Base-by-base conservation (phyloP, 306 rosid genomes). In the Prunus kanzakura region DNA sequence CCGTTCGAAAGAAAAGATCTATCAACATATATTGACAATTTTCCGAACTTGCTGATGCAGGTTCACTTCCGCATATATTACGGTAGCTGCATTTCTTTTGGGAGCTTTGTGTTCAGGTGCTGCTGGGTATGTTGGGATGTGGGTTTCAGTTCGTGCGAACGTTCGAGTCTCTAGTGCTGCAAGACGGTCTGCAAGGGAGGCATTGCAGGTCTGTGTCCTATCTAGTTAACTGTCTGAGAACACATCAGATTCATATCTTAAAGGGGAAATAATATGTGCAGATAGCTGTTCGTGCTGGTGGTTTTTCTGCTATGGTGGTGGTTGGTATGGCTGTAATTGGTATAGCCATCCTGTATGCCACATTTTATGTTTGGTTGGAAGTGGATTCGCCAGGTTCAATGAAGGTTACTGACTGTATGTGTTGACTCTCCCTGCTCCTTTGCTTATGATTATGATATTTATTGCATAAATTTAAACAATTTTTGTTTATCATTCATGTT, bases 71-170 rank as follows among this genome's bases (percentile, higher is more conserved):
- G 99, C 99, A 14, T 95, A 47, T 85, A 92, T 95, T 84, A 95
- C 99, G 25, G 99, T 95, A 64, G 97, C 90, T 80, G 77, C 99
- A 32, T 95, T 95, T 90, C 97, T 95, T 80, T 81, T 95, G 84
- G 99, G 97, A 75, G 97, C 99, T 73, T 66, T 95, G 78, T 95
- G 99, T 75, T 95, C 99, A 25, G 99, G 97, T 82, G 54, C 86
- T 85, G 97, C 99, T 19, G 99, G 99, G 83, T 95, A 95, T 84
- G 97, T 90, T 54, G 99, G 99, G 63, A 95, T 95, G 97, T 95
- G 99, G 99, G 99, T 95, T 50, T 95, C 99, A 50, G 99, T 95
- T 82, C 97, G 99, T 82, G 99, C 99, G 70, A 95, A 95, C 84
- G 99, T 95, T 69, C 84, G 99, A 80, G 99, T 95, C 71, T 92